Conservation (phyloP, 208 protist species). For the Acanthamoeba rhysodes region DNA sequence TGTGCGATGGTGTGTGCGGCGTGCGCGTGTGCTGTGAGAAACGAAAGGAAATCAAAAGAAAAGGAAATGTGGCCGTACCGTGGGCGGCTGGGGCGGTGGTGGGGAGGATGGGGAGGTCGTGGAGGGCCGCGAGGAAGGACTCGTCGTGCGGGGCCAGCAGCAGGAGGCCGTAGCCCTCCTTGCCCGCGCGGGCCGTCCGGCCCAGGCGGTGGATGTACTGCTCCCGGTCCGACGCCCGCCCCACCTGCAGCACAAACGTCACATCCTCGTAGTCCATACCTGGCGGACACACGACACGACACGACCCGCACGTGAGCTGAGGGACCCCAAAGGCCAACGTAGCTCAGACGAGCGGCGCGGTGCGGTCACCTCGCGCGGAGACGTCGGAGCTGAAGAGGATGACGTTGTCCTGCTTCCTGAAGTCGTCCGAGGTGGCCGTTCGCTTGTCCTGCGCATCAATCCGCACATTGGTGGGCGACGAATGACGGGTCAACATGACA, state of each 20-base stretch:
- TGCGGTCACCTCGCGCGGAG: constrained; percentile 95
- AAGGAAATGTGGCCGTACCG: too few species aligned
- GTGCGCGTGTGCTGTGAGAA: too few species aligned
- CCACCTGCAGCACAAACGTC: constrained; percentile 98
- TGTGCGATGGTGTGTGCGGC: too few species aligned
- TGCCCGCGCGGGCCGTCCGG: constrained; percentile 27
- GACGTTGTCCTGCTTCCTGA: constrained; percentile 97
- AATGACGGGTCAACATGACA: too few species aligned
- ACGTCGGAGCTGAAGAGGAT: constrained; percentile 99
- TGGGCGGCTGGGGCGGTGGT: too few species aligned
- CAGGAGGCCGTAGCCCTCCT: constrained; percentile 43
- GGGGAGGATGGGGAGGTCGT: constrained; percentile 26
- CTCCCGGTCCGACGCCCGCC: background rate
- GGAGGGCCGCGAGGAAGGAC: background rate
- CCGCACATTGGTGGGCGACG: too few species aligned
- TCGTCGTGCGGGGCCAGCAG: constrained; percentile 18
- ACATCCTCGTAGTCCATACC: constrained; percentile 98
- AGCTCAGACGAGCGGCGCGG: too few species aligned
- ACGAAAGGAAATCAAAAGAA: too few species aligned
- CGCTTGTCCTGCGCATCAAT: constrained; percentile 98
- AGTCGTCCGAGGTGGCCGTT: constrained; percentile 99
- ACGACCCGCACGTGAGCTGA: too few species aligned
- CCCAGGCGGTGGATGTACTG: constrained; percentile 60
- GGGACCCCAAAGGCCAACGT: too few species aligned
- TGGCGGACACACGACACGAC: too few species aligned